Percentiles rank a stretch among this genome's conserved stretches.
These are phyloP conservation scores for Trichoderma sp. DNA, from an alignment of 2,329 filamentous ascomycete genomes.

Conservation along the genomic window DNA sequence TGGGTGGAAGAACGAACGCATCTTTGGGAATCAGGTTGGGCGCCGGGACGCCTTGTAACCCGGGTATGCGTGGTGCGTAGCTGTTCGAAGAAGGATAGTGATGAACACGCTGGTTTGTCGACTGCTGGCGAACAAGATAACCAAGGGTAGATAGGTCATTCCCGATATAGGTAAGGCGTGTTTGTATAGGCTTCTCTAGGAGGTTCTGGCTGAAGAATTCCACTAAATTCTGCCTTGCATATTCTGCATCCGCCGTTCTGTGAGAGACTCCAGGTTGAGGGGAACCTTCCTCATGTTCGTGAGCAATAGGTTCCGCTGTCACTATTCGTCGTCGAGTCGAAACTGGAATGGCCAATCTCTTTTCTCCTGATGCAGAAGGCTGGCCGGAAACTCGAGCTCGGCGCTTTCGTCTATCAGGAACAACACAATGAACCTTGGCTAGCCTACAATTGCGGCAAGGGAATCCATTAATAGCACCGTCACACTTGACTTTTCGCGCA, in stretches of 20 bases:
- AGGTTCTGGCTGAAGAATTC: conserved; percentile 6
- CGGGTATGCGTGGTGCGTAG: background rate
- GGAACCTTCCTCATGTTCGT: background rate
- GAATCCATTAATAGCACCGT: background rate
- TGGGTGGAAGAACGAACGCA: background rate
- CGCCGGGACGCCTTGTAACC: conserved; percentile 35
- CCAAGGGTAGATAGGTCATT: background rate
- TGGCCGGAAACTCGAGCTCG: background rate
- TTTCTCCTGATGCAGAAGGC: background rate
- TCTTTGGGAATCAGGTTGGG: background rate
- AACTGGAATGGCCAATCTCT: background rate
- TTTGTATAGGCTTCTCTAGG: background rate
- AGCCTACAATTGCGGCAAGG: conserved; percentile 2
- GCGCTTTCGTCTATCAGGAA: conserved; percentile 1
- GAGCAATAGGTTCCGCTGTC: background rate
- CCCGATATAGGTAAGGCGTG: conserved; percentile 2
- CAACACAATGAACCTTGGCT: background rate
- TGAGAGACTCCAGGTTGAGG: background rate
- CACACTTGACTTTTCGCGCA: conserved; percentile 10
- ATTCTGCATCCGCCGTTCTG: background rate
- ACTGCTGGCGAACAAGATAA: background rate
- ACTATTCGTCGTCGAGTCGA: background rate
- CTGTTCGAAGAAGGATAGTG: conserved; percentile 6
- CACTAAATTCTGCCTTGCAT: conserved; percentile 4
- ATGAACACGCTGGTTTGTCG: background rate